These are phyloP conservation scores for Penicillium oxalicum DNA, from an alignment of 2,329 filamentous ascomycete species.

Conservation along the genomic window DNA sequence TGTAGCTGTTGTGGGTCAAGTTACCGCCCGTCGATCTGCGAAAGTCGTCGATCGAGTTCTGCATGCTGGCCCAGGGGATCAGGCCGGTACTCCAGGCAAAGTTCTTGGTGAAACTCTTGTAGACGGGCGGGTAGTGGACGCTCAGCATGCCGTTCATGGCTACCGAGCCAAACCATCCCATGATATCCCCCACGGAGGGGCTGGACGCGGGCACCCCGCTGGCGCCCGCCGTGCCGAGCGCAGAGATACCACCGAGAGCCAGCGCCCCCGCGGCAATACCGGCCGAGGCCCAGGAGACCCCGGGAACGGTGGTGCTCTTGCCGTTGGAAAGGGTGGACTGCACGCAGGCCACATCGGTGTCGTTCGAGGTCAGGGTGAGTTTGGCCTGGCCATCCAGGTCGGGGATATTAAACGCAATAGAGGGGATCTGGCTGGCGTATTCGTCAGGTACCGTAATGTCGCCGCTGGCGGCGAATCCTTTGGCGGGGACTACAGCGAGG, in stretches of 20 bases:
- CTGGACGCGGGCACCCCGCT: slow-evolving; percentile 61
- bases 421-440: slow-evolving; percentile 70
- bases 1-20: slow-evolving; percentile 70
- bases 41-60: slow-evolving; percentile 78
- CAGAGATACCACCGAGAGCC: slow-evolving; percentile 64
- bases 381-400: slow-evolving; percentile 84
- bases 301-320: slow-evolving; percentile 68
- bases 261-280: slow-evolving; percentile 82
- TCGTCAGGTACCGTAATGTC: slow-evolving; percentile 63
- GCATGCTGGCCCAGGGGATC: slow-evolving; percentile 74
- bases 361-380: slow-evolving; percentile 61
- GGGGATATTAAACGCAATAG: slow-evolving; percentile 83
- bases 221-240: slow-evolving; percentile 56
- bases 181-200: slow-evolving; percentile 77
- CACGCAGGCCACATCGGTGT: slow-evolving; percentile 70
- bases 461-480: slow-evolving; percentile 67
- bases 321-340: slow-evolving; percentile 78
- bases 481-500: slow-evolving; percentile 54
- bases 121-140: slow-evolving; percentile 78
- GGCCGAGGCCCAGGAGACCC: slow-evolving; percentile 75
- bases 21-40: slow-evolving; percentile 77
- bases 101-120: slow-evolving; percentile 84
- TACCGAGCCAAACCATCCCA: slow-evolving; percentile 91
- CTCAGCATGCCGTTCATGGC: slow-evolving; percentile 96
- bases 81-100: slow-evolving; percentile 87